Evolutionary conservation across 805 yeast genomes (phyloP), one percentile per base, ranked within the genome.

Genomic region (Sugiyamaella americana): DNA sequence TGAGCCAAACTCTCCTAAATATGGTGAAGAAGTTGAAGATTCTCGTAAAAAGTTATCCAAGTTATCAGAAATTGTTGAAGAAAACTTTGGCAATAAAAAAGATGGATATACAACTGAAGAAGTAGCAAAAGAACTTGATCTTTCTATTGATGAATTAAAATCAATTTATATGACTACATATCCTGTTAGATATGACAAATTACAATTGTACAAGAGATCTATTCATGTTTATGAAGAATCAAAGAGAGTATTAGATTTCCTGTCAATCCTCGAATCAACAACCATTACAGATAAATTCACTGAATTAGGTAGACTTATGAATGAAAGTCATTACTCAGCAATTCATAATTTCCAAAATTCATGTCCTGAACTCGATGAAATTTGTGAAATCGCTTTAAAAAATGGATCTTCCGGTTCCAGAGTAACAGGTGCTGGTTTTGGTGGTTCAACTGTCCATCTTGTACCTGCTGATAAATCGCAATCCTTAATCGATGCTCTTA

Each of bases 351-450:
- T 71, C 63, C 71, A 78, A 47, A 77, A 82, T 45, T 78, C 85
- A 2, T 74, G 76, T 51, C 70, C 69, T 1, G 80, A 74, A 50
- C 71, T 80, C 46, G 76, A 81, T 46, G 61, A 64, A 10, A 60
- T 82, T 35, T 77, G 83, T 56, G 46, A 58, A 5, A 72, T 82
- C 43, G 87, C 85, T 2, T 59, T 67, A 36, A 58, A 52, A 1
- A 70, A 74, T 50, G 88, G 87, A 2, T 69, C 85, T 1, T 69
- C 63, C 49, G 88, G 88, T 16, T 77, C 85, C 1, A 70, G 89
- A 46, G 72, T 80, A n/a, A 82, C 88, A 6, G 89, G 88, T 22
- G 88, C 89, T 17, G 89, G 89, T 3, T 82, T 80, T 73, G 88
- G 88, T 29, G 88, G 88, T 4, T 77, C 81, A 24, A 71, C 83